A percentile compares a stretch with the other conserved stretches of the same genome.
Conservation (phyloP, 2,329 filamentous ascomycete species). For the Rhexocercosporidium sp. region DNA sequence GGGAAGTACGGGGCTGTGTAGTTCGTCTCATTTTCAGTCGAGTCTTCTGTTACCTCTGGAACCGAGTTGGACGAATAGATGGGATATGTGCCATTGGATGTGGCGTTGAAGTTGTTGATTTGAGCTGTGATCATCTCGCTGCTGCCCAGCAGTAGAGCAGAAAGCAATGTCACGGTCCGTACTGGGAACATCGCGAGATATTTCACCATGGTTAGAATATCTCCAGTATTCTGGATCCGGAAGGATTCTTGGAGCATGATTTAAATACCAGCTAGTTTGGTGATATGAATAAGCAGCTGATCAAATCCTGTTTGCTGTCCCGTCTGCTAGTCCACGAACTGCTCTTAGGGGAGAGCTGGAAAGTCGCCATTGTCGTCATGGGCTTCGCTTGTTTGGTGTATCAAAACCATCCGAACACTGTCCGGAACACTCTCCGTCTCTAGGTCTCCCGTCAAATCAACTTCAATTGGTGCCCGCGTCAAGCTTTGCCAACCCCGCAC, state of each 20-base stretch:
- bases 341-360: neutral
- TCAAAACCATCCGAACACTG: neutral
- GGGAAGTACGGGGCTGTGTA: constrained; percentile 32
- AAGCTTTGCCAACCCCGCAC: constrained; percentile 6
- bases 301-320: constrained; percentile 2
- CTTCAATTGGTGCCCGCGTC: constrained; percentile 8
- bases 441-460: neutral
- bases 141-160: neutral
- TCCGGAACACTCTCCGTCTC: neutral
- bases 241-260: neutral
- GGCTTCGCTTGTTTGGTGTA: neutral
- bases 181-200: neutral
- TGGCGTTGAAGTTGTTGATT: constrained; percentile 8
- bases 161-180: neutral
- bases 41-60: constrained; percentile 18
- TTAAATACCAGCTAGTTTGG: neutral
- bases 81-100: constrained; percentile 11
- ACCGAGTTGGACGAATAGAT: constrained; percentile 20
- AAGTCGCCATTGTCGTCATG: neutral
- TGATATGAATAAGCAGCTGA: neutral
- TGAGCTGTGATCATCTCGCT: constrained; percentile 2
- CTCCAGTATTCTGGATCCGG: neutral
- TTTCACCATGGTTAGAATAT: neutral
- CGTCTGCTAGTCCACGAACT: neutral
- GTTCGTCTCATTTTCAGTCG: constrained; percentile 25